Percentiles rank a stretch among this genome's conserved stretches.
These are phyloP conservation scores for Conticribra weissflogii DNA, from an alignment of 108 stramenopile species.

Conservation along the genomic window DNA sequence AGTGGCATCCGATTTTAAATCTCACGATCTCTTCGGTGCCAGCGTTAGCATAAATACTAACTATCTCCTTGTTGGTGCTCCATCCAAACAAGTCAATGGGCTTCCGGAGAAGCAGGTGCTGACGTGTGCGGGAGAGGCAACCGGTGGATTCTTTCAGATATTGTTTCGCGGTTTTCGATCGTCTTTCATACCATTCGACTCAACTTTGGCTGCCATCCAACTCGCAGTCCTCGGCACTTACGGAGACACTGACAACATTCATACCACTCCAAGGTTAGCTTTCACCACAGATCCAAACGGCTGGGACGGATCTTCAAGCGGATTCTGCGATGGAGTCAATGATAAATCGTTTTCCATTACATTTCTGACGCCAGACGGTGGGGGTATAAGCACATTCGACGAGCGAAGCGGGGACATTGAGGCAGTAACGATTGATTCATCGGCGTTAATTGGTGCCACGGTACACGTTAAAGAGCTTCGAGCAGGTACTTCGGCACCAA, in stretches of 20 bases:
- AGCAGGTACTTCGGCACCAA: slow-evolving; percentile 32
- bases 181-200: slow-evolving; percentile 49
- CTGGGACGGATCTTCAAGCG: slow-evolving; percentile 43
- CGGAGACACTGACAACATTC: slow-evolving; percentile 56
- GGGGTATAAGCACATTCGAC: slow-evolving; percentile 40
- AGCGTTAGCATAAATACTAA: slow-evolving; percentile 45
- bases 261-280: slow-evolving; percentile 50
- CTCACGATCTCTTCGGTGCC: slow-evolving; percentile 60
- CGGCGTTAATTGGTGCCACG: slow-evolving; percentile 20
- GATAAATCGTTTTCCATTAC: slow-evolving; percentile 36
- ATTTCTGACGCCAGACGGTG: slow-evolving; percentile 53
- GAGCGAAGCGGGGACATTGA: slow-evolving; percentile 47
- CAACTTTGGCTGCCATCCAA: slow-evolving; percentile 52
- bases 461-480: slow-evolving; percentile 24
- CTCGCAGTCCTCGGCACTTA: slow-evolving; percentile 52
- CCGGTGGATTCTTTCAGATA: slow-evolving; percentile 55
- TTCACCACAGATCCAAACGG: slow-evolving; percentile 25
- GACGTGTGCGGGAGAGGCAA: slow-evolving; percentile 50
- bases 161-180: slow-evolving; percentile 71
- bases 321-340: slow-evolving; percentile 29
- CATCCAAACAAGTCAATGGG: slow-evolving; percentile 63
- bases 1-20: slow-evolving; percentile 56
- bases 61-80: slow-evolving; percentile 64
- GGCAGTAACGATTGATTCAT: slow-evolving; percentile 18
- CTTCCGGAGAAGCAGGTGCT: slow-evolving; percentile 58